Conservation (phyloP, 345 rosid species). For the Bruguiera gymnorhiza region DNA sequence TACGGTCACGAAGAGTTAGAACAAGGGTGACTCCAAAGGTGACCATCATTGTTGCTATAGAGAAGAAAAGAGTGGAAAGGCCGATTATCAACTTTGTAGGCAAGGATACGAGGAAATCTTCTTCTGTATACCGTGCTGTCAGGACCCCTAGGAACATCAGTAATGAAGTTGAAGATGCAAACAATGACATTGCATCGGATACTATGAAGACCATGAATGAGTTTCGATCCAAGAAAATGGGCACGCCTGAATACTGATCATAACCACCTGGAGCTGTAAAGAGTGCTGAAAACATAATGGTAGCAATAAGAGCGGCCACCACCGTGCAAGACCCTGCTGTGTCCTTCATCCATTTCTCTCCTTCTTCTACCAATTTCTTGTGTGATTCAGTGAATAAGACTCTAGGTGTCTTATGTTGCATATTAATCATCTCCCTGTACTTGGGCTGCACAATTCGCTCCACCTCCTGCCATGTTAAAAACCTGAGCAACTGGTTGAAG, state of each 20-base stretch:
- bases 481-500: not conserved
- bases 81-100: constrained; percentile 51
- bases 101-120: constrained; percentile 29
- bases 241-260: constrained; percentile 15
- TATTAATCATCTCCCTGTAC: constrained; percentile 53
- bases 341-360: constrained; percentile 32
- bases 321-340: constrained; percentile 30
- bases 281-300: constrained; percentile 32
- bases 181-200: constrained; percentile 26
- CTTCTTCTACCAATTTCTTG: constrained; percentile 27
- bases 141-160: constrained; percentile 33
- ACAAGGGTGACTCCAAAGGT: constrained; percentile 46
- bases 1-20: constrained; percentile 21
- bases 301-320: constrained; percentile 31
- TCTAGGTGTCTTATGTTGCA: constrained; percentile 39
- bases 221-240: constrained; percentile 11
- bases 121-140: constrained; percentile 31
- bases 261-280: constrained; percentile 30
- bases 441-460: constrained; percentile 66
- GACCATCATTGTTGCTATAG: constrained; percentile 67
- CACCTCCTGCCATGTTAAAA: constrained; percentile 45
- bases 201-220: constrained; percentile 23
- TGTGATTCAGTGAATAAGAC: constrained; percentile 53
- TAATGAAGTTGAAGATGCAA: constrained; percentile 24
- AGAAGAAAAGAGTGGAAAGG: constrained; percentile 56